Evolutionary conservation across 1,284 basidiomycete genomes (phyloP).

Genomic region (Amylostereum chailletii): DNA sequence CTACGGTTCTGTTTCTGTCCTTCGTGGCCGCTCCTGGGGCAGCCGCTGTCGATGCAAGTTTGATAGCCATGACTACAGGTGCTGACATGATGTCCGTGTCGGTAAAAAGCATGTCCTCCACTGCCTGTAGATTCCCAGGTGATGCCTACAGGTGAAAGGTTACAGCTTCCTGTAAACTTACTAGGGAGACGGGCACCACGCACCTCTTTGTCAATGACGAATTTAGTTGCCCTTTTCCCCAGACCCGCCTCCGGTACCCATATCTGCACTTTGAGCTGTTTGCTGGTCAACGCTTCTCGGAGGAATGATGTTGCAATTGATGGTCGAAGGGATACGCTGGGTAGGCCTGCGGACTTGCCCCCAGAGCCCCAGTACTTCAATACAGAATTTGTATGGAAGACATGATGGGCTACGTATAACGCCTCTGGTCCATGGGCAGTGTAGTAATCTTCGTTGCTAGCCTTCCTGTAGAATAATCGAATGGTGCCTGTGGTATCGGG

Average conservation of each 20-base stretch:
- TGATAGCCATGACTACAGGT: slow-evolving; percentile 89
- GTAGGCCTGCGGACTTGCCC: slow-evolving; percentile 49
- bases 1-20: slow-evolving; percentile 54
- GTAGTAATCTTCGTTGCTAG: slow-evolving; percentile 70
- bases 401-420: slow-evolving; percentile 75
- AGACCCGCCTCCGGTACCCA: slow-evolving; percentile 70
- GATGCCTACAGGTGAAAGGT: slow-evolving; percentile 57
- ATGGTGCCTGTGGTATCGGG: slow-evolving; percentile 64
- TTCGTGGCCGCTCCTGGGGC: slow-evolving; percentile 29
- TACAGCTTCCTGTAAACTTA: slow-evolving; percentile 1
- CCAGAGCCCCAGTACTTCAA: slow-evolving; percentile 73
- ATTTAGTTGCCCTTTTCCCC: slow-evolving; percentile 69
- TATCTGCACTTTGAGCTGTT: slow-evolving; percentile 93
- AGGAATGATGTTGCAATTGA: slow-evolving; percentile 84
- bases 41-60: slow-evolving; percentile 52
- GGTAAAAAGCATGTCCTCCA: slow-evolving; percentile 90
- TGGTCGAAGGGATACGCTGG: slow-evolving; percentile 73
- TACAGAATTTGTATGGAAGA: slow-evolving; percentile 82
- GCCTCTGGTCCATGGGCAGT: slow-evolving; percentile 88
- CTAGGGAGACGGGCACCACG: slow-evolving; percentile 12
- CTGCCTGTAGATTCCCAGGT: slow-evolving; percentile 88
- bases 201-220: slow-evolving; percentile 75
- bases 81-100: slow-evolving; percentile 78
- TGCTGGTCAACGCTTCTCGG: slow-evolving; percentile 83
- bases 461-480: slow-evolving; percentile 75